Evolutionary conservation across 257 asterid genomes (phyloP), one percentile per base, ranked within the genome.

Genomic region (Galeopsis tetrahit): DNA sequence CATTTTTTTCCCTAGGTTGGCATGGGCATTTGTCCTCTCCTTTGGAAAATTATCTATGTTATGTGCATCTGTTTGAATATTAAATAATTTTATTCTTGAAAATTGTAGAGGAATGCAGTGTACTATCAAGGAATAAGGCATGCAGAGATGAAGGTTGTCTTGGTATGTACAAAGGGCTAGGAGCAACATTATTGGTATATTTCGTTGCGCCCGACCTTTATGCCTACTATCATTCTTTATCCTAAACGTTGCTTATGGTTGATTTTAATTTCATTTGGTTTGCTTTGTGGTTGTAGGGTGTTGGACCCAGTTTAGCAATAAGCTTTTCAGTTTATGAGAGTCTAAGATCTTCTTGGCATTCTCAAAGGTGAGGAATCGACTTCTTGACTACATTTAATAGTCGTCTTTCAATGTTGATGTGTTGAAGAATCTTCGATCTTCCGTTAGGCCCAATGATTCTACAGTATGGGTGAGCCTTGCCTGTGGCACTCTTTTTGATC

Each of bases 401-500:
- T 21, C 43, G n/a, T 17, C 40, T 61, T 38, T 52, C 33, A 35
- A 39, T 39, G 15, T 60, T 51, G 38, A 72, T 46, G 11, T 68
- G 60, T 63, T 52, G 60, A 74, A 38, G 33, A 43, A 57, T 53
- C 17, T 11, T 63, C 46, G 42, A 34, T 39, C 31, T 62, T 49
- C 39, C 52, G 7, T 60, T 69, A 93, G 98, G 92, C 96, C 97
- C 44, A 61, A 86, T 63, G 97, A 91, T 74, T 82, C 98, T 69
- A 78, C 90, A 14, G 69, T 89, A 11, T 58, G 75, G 17, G 87
- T 91, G 78, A 89, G 96, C 85, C 97, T 93, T 83, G 88, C 89
- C 68, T 93, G 96, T 81, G 98, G 98, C 77, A 87, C 96, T 86
- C 87, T 93, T 53, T 91, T 97, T 34, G 98, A 70, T 93, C 98